Base-by-base conservation (phyloP, 192 early-diverging fungal species). In the Linnemannia schmuckeri region DNA sequence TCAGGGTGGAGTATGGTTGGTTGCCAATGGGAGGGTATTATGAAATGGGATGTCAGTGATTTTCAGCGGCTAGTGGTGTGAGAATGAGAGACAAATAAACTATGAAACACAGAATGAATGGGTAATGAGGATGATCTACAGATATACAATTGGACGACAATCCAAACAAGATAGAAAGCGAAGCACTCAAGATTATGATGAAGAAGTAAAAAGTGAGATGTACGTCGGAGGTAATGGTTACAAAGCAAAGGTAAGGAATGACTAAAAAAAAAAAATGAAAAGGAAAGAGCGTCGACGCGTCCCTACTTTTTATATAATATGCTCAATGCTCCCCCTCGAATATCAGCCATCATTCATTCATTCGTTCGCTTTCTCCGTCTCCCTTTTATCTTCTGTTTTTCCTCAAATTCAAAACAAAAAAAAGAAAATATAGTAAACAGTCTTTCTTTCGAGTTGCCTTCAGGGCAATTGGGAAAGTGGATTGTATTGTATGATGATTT, bases 381-480 rank as follows among this genome's bases (percentile, higher is more conserved):
- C 13, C 27, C 61, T 66, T 33, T 30, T 66, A 66, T 57, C n/a
- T 57, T 18, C 44, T 44, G 1, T 17, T 49, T 49, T 49, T 17
- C 47, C 3, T 20, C 44, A 13, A 22, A 52, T 52, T 22, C 15
- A 52, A 52, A 46, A 10, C 12, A 4, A 27, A 66, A 66, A 30
- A 66, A 66, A 66, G 30, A 66, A 30, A 24, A 33, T 27, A 8
- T 12, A 33, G 10, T 57, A 66, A 35, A 66, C 30, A 66, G 33
- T 17, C 6, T 6, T 4, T 13, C 30, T 8, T 61, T 33, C 30
- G 24, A 61, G 61, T 66, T 66, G 30, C 61, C 61, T 66, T 66
- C 61, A 66, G 61, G 61, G 12, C 61, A 66, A 66, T 66, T 66
- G 61, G 61, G 61, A 66, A 66, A 30, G 61, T 46, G 9, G 71